phyloP scores from a whole-genome alignment of 768 basidiomycete genomes.

The Agaricus subrufescens region DNA sequence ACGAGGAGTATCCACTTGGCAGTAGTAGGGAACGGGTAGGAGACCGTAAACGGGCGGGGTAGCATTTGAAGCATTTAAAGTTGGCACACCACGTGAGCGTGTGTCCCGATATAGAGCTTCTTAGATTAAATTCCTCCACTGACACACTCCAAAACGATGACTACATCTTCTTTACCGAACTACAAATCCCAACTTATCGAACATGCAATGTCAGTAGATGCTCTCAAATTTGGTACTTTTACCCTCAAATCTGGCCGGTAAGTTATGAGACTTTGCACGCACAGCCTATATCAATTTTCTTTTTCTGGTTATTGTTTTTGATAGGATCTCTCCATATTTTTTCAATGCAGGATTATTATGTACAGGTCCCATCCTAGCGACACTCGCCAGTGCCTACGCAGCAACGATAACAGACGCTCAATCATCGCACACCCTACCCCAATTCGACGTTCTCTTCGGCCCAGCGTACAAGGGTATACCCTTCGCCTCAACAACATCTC shows the following conservation, averaged over 20 bases:
- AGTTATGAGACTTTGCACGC: conserved; percentile 19
- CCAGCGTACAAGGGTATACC: conserved; percentile 98
- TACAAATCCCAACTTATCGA: conserved; percentile 68
- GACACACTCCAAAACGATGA: neutral
- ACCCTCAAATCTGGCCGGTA: conserved; percentile 94
- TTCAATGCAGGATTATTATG: conserved; percentile 92
- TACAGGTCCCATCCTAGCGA: conserved; percentile 74
- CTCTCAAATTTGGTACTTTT: conserved; percentile 88
- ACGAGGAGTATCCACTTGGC: too few relatives aligned
- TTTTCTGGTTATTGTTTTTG: too few relatives aligned
- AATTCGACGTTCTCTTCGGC: conserved; percentile 86
- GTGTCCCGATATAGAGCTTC: too few relatives aligned
- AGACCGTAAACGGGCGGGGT: too few relatives aligned
- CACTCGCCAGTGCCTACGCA: conserved; percentile 80
- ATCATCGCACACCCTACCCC: conserved; percentile 24
- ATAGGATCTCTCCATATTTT: conserved; percentile 89
- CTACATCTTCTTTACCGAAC: conserved; percentile 25
- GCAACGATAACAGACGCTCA: conserved; percentile 63
- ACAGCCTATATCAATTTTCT: neutral
- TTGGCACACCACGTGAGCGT: too few relatives aligned
- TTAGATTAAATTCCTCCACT: too few relatives aligned
- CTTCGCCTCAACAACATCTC: conserved; percentile 79
- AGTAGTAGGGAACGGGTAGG: too few relatives aligned
- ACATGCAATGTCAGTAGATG: conserved; percentile 62
- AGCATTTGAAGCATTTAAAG: too few relatives aligned